Evolutionary conservation across 495 filamentous ascomycete genomes (phyloP), one percentile per base, ranked within the genome.

Genomic region (Tuber borchii): DNA sequence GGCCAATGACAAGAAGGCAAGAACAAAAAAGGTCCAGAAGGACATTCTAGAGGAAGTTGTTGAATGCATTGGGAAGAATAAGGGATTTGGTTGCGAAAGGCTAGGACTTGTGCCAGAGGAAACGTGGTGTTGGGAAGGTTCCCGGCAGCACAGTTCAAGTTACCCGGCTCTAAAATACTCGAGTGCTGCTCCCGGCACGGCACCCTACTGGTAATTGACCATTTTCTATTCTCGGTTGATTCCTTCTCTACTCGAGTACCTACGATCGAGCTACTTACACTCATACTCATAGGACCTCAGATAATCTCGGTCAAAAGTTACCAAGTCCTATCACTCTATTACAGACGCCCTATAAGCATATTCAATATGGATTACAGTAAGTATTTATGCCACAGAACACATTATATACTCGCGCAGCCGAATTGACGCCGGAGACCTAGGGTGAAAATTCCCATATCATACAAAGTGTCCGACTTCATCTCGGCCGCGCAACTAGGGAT

Each of bases 61-160:
- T 76, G 74, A 76, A 71, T 73, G 77, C 78, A 79, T 79, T 79
- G 37, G 39, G 40, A 46, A 75, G 40, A 37, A 69, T 75, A 61
- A 31, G 39, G 68, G 78, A 65, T 65, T 65, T 65, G 26, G 26
- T 65, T 65, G 56, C 7, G 26, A 19, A 65, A 17, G 56, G 56
- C 14, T 65, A 34, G 16, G 56, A 65, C 20, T 8, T 31, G 10
- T 5, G 26, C 46, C 73, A 79, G 75, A 79, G 78, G 78, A 79
- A 79, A 79, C 78, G 78, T 79, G 78, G 77, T 79, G 78, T 79
- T 76, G 73, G 39, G 70, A 73, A 75, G 76, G 76, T 75, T 79
- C 71, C 61, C 76, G 65, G 76, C 73, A 73, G 44, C 22, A 43
- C 42, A 65, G 51, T 42, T 43, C 16, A 22, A 42, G 73, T 79